A percentile compares a stretch with the other conserved stretches of the same genome.
These are phyloP conservation scores for Aspergillus niger DNA, from an alignment of 2,329 filamentous ascomycete species.

Conservation along the genomic window DNA sequence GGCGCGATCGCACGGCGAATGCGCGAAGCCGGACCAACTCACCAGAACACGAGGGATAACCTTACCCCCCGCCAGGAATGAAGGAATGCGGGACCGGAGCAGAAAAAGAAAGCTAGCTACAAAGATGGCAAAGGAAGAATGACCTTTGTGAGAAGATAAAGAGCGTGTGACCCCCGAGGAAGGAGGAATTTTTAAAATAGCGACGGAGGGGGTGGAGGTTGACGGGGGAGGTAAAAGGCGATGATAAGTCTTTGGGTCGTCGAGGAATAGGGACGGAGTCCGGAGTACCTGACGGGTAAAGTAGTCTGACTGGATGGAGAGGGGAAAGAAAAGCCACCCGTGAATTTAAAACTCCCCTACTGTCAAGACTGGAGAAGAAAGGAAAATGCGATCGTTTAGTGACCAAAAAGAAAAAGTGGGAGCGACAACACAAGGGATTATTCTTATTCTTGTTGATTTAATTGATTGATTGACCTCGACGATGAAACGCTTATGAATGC, in stretches of 20 bases:
- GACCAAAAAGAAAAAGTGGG: not conserved
- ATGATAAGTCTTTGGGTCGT: not conserved
- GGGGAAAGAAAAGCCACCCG: not conserved
- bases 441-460: not conserved
- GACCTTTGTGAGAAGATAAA: constrained; percentile 1
- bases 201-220: not conserved
- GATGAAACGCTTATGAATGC: not conserved
- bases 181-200: constrained; percentile 2
- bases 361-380: not conserved
- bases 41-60: constrained; percentile 16
- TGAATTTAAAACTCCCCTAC: not conserved
- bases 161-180: constrained; percentile 12
- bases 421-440: not conserved
- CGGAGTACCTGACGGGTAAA: not conserved
- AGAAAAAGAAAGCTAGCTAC: not conserved
- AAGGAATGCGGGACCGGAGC: constrained; percentile 13
- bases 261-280: not conserved
- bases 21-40: constrained; percentile 14
- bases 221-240: not conserved
- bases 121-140: not conserved
- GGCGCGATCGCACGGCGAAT: constrained; percentile 17
- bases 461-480: not conserved
- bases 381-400: not conserved
- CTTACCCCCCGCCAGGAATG: constrained; percentile 18
- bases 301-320: not conserved